These are phyloP conservation scores for Mycena crocata DNA, from an alignment of 768 basidiomycete species.

Conservation along the genomic window DNA sequence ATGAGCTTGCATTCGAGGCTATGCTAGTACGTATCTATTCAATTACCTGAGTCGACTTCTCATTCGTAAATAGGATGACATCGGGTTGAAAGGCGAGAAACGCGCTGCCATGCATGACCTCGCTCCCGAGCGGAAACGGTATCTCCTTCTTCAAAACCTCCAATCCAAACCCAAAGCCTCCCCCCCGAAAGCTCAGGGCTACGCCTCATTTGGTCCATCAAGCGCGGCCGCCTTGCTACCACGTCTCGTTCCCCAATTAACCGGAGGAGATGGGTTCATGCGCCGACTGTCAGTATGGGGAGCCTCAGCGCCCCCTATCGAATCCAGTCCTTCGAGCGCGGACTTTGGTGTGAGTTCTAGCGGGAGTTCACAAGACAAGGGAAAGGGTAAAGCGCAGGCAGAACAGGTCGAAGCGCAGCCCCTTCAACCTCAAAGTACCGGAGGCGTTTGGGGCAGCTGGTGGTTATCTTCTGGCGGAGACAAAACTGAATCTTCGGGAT, in stretches of 20 bases:
- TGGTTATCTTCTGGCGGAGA: slow-evolving; percentile 16
- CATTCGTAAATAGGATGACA: slow-evolving; percentile 64
- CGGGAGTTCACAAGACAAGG: slow-evolving; percentile 2
- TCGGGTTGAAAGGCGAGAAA: slow-evolving; percentile 79
- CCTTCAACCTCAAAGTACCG: slow-evolving; percentile 23
- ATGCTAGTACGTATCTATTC: slow-evolving; percentile 67
- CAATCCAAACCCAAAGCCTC: slow-evolving; percentile 44
- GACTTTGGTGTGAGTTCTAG: slow-evolving; percentile 10
- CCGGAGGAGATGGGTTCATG: slow-evolving; percentile 77
- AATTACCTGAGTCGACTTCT: slow-evolving; percentile 7
- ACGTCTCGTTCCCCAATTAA: slow-evolving; percentile 77
- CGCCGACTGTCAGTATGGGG: slow-evolving; percentile 81
- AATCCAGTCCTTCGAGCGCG: slow-evolving; percentile 15
- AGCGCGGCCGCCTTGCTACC: slow-evolving; percentile 69
- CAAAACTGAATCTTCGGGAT: background rate
- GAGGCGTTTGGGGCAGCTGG: slow-evolving; percentile 18
- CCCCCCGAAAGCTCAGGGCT: slow-evolving; percentile 40
- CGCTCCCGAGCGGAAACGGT: slow-evolving; percentile 71
- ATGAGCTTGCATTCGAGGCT: slow-evolving; percentile 66
- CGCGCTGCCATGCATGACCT: slow-evolving; percentile 73
- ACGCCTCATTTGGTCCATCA: slow-evolving; percentile 70
- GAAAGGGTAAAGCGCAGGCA: slow-evolving; percentile 38
- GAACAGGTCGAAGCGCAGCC: slow-evolving; percentile 34
- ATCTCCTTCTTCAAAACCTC: slow-evolving; percentile 69
- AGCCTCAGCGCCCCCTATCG: too few relatives aligned